Evolutionary conservation across 2,329 filamentous ascomycete genomes (phyloP).

Genomic region (Harringtonia lauricola): DNA sequence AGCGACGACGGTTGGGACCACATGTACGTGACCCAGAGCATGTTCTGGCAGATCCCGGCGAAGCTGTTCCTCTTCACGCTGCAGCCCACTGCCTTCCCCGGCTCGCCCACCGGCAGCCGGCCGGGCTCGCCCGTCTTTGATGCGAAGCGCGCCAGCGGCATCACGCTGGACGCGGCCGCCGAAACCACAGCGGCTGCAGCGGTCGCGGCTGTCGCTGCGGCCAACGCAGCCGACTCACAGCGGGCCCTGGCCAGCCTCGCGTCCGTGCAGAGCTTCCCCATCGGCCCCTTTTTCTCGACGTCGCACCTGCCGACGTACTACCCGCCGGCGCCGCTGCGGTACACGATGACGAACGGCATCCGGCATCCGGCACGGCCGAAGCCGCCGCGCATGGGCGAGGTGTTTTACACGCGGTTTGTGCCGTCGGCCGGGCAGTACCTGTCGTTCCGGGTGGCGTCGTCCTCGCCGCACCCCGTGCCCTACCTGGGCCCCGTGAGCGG

Average conservation of each 20-base stretch:
- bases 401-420: slow-evolving; percentile 82
- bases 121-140: slow-evolving; percentile 36
- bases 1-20: slow-evolving; percentile 56
- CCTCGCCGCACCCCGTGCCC: slow-evolving; percentile 50
- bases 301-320: slow-evolving; percentile 88
- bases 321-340: slow-evolving; percentile 72
- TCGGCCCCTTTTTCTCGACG: slow-evolving; percentile 67
- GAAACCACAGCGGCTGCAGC: slow-evolving; percentile 2
- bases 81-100: slow-evolving; percentile 43
- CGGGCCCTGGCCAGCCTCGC: slow-evolving; percentile 9
- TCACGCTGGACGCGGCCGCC: slow-evolving; percentile 5
- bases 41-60: slow-evolving; percentile 89
- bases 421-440: slow-evolving; percentile 75
- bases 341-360: slow-evolving; percentile 64
- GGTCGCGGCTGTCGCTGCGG: background rate
- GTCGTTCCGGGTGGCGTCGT: slow-evolving; percentile 74
- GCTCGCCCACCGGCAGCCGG: slow-evolving; percentile 41
- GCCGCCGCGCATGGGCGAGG: slow-evolving; percentile 79
- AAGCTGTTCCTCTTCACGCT: slow-evolving; percentile 82
- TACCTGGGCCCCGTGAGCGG: slow-evolving; percentile 49
- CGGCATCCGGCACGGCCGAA: slow-evolving; percentile 83
- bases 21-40: slow-evolving; percentile 71
- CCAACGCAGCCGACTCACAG: background rate
- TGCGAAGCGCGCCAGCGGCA: background rate
- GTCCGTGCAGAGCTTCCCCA: slow-evolving; percentile 27